Conservation (phyloP, 495 filamentous ascomycete species). For the Cudoniella acicularis region DNA sequence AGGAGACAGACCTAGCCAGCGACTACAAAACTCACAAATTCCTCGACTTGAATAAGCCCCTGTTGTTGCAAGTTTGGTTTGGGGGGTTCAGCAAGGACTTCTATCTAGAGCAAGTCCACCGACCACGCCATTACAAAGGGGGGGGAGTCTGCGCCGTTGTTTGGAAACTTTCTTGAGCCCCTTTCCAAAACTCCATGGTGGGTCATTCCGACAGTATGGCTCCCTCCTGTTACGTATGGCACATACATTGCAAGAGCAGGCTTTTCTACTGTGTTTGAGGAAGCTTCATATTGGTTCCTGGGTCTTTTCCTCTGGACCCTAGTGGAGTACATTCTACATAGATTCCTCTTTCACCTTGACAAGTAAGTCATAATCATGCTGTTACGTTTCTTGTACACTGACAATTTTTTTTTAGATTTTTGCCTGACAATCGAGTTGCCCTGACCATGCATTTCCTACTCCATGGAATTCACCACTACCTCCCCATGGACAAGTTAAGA, state of each 20-base stretch:
- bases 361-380: slow-evolving; percentile 48
- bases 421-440: slow-evolving; percentile 89
- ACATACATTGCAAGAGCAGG: slow-evolving; percentile 62
- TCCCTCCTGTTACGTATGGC: slow-evolving; percentile 76
- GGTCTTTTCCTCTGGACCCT: slow-evolving; percentile 76
- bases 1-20: slow-evolving; percentile 68
- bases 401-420: slow-evolving; percentile 48
- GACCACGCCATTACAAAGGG: slow-evolving; percentile 92
- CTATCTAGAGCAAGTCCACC: slow-evolving; percentile 93
- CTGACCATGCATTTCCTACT: slow-evolving; percentile 90
- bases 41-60: slow-evolving; percentile 80
- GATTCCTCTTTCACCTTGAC: slow-evolving; percentile 93
- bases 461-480: slow-evolving; percentile 96
- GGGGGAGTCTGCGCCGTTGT: slow-evolving; percentile 86
- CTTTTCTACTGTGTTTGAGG: slow-evolving; percentile 24
- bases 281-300: slow-evolving; percentile 32
- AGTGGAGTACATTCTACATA: slow-evolving; percentile 85
- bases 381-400: slow-evolving; percentile 7
- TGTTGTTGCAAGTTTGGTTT: slow-evolving; percentile 85
- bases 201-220: slow-evolving; percentile 79
- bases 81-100: slow-evolving; percentile 89
- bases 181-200: slow-evolving; percentile 93
- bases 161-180: slow-evolving; percentile 97
- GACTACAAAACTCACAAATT: slow-evolving; percentile 92
- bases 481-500: slow-evolving; percentile 96